These are phyloP conservation scores for Nannochloropsis oceanica DNA, from an alignment of 108 stramenopile genomes.

Conservation along the genomic window DNA sequence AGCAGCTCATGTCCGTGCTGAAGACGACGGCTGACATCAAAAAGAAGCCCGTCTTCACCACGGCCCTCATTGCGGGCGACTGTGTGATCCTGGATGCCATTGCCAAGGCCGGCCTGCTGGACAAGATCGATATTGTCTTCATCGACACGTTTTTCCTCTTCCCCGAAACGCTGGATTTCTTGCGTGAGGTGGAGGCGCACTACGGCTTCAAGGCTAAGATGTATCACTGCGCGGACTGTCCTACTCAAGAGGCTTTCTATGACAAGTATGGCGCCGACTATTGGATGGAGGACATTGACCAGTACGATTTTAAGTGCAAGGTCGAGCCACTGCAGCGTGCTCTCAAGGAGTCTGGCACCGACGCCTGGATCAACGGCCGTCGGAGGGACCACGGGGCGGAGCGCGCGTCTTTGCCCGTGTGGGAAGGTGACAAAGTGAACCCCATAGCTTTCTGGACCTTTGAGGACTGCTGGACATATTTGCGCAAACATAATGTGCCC, in stretches of 20 bases:
- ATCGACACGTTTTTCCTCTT: conserved; percentile 92
- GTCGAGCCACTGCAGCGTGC: conserved; percentile 93
- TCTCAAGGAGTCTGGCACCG: conserved; percentile 73
- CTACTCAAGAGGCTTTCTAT: conserved; percentile 30
- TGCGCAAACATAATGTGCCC: conserved; percentile 81
- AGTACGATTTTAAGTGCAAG: conserved; percentile 70
- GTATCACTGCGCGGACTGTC: conserved; percentile 48
- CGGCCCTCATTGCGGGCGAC: conserved; percentile 41
- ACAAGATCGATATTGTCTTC: conserved; percentile 33
- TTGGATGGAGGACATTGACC: conserved; percentile 93
- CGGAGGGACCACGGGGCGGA: conserved; percentile 89
- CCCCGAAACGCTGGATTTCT: conserved; percentile 72
- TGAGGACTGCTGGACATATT: conserved; percentile 92
- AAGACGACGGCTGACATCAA: conserved; percentile 18
- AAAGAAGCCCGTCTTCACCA: conserved; percentile 36
- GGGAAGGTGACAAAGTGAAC: conserved; percentile 50
- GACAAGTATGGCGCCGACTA: conserved; percentile 72
- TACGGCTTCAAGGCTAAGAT: conserved; percentile 79
- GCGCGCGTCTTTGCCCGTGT: conserved; percentile 49
- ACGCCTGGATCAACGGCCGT: conserved; percentile 94
- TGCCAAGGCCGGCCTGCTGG: conserved; percentile 38
- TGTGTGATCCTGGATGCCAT: conserved; percentile 44
- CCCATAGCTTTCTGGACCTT: conserved; percentile 92
- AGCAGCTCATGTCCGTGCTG: conserved; percentile 9
- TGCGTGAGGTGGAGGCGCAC: conserved; percentile 46